These are phyloP conservation scores for Melanomma pulvis-pyrius DNA, from an alignment of 495 filamentous ascomycete species.

Conservation along the genomic window DNA sequence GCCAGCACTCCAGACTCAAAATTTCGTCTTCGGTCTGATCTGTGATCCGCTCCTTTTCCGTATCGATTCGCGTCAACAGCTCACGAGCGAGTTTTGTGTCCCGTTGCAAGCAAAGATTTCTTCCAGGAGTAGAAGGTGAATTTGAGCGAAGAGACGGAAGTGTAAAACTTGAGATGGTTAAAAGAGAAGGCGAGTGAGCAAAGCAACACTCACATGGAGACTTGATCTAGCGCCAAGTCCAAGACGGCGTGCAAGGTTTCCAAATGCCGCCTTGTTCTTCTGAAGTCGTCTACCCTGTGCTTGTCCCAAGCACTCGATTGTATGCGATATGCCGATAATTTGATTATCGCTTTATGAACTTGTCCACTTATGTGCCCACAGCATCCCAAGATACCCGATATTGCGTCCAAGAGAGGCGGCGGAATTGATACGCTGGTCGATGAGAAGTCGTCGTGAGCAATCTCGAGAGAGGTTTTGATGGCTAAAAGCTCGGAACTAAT, in stretches of 20 bases:
- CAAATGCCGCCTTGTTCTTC: not conserved
- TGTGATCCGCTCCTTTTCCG: not conserved
- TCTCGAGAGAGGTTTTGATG: slow-evolving; percentile 22
- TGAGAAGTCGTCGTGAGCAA: slow-evolving; percentile 26
- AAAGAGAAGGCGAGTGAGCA: not conserved
- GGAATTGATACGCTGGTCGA: not conserved
- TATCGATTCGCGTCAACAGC: not conserved
- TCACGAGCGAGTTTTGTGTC: not conserved
- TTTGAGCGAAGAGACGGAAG: not conserved
- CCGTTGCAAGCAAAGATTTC: not conserved
- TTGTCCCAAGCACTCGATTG: not conserved
- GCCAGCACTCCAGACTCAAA: not conserved
- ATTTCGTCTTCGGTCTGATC: not conserved
- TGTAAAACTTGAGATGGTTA: not conserved
- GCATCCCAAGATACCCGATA: slow-evolving; percentile 11
- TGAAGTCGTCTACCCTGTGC: not conserved
- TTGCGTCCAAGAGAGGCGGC: not conserved
- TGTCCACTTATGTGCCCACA: slow-evolving; percentile 1
- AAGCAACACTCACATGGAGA: slow-evolving; percentile 1
- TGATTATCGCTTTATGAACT: slow-evolving; percentile 11
- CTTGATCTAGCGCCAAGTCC: not conserved
- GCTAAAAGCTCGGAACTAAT: slow-evolving; percentile 25
- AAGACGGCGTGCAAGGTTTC: not conserved
- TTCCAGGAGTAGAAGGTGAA: not conserved
- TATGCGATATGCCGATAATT: slow-evolving; percentile 2